Percentiles rank a stretch among this genome's conserved stretches.
Conservation (phyloP, 2,329 filamentous ascomycete species). For the Pestalotiopsis sp. region DNA sequence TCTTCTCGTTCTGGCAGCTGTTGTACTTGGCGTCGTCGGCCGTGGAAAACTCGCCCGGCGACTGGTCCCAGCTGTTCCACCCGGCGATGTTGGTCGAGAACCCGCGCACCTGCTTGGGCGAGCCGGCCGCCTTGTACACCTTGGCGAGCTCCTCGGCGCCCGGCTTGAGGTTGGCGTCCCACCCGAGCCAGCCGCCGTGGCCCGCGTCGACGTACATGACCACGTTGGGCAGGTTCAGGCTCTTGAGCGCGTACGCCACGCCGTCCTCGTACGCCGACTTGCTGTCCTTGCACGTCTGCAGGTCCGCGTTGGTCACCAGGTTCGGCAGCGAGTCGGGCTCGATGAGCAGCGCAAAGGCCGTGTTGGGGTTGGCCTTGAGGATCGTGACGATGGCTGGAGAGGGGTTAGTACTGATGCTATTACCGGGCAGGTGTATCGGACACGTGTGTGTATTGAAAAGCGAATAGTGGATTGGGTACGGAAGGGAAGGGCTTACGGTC, state of each 20-base stretch:
- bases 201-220: constrained; percentile 63
- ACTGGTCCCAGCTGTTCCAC: constrained; percentile 53
- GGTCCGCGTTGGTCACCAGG: constrained; percentile 59
- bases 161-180: constrained; percentile 56
- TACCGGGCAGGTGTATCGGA: not conserved
- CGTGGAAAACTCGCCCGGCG: constrained; percentile 33
- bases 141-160: constrained; percentile 53
- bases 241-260: constrained; percentile 50
- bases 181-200: constrained; percentile 64
- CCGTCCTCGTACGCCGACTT: constrained; percentile 53
- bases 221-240: constrained; percentile 58
- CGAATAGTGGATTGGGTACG: not conserved
- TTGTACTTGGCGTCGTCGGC: constrained; percentile 41
- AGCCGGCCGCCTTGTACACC: constrained; percentile 54
- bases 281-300: constrained; percentile 52
- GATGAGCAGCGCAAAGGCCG: constrained; percentile 49
- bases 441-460: not conserved
- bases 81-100: constrained; percentile 58
- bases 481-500: constrained; percentile 34
- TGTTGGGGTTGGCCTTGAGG: constrained; percentile 48
- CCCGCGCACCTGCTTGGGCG: constrained; percentile 51
- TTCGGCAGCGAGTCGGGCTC: constrained; percentile 64
- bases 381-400: constrained; percentile 42
- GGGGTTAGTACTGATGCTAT: not conserved
- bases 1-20: constrained; percentile 52